Percentiles rank a stretch among this genome's conserved stretches.
These are phyloP conservation scores for Colletotrichum sp. DNA, from an alignment of 2,329 filamentous ascomycete species.

Conservation along the genomic window DNA sequence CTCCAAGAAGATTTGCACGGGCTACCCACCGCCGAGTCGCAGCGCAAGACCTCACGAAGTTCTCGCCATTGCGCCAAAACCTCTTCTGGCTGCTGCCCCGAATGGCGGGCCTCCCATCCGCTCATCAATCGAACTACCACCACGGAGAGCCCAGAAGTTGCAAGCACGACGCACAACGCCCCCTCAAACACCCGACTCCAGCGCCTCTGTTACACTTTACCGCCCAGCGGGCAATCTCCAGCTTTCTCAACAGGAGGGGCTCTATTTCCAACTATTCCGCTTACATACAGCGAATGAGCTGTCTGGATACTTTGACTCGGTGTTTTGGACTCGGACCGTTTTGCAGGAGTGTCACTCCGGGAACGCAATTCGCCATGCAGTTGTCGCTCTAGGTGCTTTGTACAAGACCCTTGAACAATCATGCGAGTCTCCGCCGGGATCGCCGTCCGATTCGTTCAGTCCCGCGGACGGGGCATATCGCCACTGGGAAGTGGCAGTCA, in stretches of 20 bases:
- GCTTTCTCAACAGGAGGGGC: conserved; percentile 55
- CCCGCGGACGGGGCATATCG: conserved; percentile 42
- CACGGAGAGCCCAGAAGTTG: conserved; percentile 15
- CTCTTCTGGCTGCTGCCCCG: conserved; percentile 29
- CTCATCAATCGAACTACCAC: conserved; percentile 21
- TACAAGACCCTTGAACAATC: conserved; percentile 70
- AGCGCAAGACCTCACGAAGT: conserved; percentile 50
- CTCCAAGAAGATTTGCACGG: conserved; percentile 62
- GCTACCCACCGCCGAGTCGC: conserved; percentile 64
- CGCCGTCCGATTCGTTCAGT: conserved; percentile 41
- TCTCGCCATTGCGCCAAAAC: conserved; percentile 55
- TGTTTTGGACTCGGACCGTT: conserved; percentile 69
- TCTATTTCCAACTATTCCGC: conserved; percentile 68
- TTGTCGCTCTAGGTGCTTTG: conserved; percentile 68
- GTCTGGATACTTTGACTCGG: conserved; percentile 70
- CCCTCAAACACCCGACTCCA: conserved; percentile 35
- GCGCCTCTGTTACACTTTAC: conserved; percentile 37
- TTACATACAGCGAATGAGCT: conserved; percentile 66
- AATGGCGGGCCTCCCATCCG: conserved; percentile 19
- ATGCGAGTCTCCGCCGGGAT: conserved; percentile 53
- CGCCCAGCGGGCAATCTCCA: conserved; percentile 50
- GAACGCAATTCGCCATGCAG: conserved; percentile 66
- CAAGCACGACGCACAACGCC: conserved; percentile 28
- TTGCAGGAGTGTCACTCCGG: conserved; percentile 68
- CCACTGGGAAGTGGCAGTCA: conserved; percentile 66